phyloP scores from a whole-genome alignment of 1,284 basidiomycete species.

The Heterobasidion occidentale region DNA sequence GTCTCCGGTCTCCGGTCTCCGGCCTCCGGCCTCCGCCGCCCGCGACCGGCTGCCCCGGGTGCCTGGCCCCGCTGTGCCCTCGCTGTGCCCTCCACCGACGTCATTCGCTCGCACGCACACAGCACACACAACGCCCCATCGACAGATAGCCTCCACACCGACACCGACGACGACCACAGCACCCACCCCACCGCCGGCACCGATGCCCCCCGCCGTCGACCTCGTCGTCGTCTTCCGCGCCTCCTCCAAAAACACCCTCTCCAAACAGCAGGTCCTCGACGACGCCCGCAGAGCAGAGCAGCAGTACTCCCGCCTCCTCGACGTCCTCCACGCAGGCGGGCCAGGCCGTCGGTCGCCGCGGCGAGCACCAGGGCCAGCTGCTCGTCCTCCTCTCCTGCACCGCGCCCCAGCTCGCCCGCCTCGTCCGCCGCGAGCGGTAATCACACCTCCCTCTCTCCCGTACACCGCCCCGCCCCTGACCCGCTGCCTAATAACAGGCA shows the following conservation, averaged over 20 bases:
- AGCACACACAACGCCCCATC: not conserved
- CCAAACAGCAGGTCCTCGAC: constrained; percentile 54
- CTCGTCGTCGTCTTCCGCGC: constrained; percentile 65
- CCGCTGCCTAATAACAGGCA: constrained; percentile 28
- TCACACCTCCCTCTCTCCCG: constrained; percentile 14
- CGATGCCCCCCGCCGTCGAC: constrained; percentile 48
- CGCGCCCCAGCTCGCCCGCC: constrained; percentile 47
- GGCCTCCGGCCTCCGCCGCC: too few species aligned
- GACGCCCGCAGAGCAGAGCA: constrained; percentile 55
- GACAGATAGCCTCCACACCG: not conserved
- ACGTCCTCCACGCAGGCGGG: constrained; percentile 51
- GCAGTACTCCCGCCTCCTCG: constrained; percentile 62
- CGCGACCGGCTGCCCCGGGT: not conserved
- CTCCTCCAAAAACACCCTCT: constrained; percentile 33
- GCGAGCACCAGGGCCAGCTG: constrained; percentile 69
- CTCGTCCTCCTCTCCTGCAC: constrained; percentile 78
- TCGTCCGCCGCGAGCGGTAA: constrained; percentile 73
- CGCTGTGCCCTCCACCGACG: too few species aligned
- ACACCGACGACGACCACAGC: not conserved
- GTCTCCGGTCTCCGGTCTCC: not conserved
- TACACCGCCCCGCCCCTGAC: constrained; percentile 7
- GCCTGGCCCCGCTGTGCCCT: not conserved
- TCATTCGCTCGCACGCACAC: not conserved
- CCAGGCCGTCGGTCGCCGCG: constrained; percentile 64
- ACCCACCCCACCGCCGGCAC: not conserved